Base-by-base conservation (phyloP, 106 monocot species). In the Dioscorea alata region DNA sequence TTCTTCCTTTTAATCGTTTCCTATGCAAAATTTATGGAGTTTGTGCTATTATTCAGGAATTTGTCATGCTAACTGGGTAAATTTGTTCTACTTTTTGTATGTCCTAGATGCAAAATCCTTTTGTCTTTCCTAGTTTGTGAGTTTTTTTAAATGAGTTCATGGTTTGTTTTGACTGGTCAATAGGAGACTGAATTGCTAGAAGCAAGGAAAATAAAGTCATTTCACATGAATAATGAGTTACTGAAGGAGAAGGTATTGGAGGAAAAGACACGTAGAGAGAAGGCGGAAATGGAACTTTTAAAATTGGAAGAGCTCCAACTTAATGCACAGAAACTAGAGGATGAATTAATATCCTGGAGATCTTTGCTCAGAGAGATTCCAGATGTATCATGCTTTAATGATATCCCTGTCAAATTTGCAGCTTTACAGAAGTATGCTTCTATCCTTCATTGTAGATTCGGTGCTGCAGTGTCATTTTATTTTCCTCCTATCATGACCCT, bases 181-280 rank as follows among this genome's bases (percentile, higher is more conserved):
- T 73, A 97, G 99, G 99, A 90, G 77, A 76, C 78, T 63, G 99
- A 99, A 77, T 76, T 99, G 66, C 80, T 70, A 73, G 99, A 99
- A 79, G 99, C 99, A 65, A 85, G 83, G 71, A 86, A 74, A 59
- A 56, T 93, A 66, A 99, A 87, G 80, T 76, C 86, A 76, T 93
- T 72, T 77, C 87, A 90, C 74, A 35, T 73, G 10, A 77, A 88
- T 63, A 70, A 48, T 49, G 97, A 89, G 57, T 71, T 99, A 66
- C 68, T 99, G 52, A 90, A 87, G 60, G 90, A 99, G 81, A 93
- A 90, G 65, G 20, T 93, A 51, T 66, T 85, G 61, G 99, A 93
- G 59, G 99, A 99, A 75, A 84, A 85, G 75, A 71, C 57, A 50
- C 79, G 64, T 35, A 84, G 90, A 73, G 90, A 99, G 59, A 90